Conservation (phyloP, 2,329 filamentous ascomycete species). For the Cyphellophora europaea region DNA sequence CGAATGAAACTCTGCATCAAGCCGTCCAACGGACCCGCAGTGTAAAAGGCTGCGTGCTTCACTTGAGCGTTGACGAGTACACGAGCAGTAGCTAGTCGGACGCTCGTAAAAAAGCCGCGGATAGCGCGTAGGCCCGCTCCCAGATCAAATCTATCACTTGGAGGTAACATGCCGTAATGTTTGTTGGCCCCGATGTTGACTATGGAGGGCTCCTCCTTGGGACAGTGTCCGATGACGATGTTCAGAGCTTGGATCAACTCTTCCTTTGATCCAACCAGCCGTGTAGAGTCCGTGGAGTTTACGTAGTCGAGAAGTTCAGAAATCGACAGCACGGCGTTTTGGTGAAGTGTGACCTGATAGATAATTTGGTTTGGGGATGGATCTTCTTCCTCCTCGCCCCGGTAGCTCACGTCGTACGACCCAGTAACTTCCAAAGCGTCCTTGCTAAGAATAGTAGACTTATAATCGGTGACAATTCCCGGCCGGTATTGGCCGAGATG, state of each 20-base stretch:
- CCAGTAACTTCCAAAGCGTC: constrained; percentile 19
- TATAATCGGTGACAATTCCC: constrained; percentile 31
- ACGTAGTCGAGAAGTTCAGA: too few species aligned
- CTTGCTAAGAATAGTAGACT: constrained; percentile 25
- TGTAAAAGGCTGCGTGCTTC: constrained; percentile 50
- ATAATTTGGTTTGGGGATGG: constrained; percentile 24
- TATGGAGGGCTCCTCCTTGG: too few species aligned
- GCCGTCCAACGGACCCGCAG: constrained; percentile 30
- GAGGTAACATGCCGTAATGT: too few species aligned
- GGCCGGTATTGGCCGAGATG: constrained; percentile 21
- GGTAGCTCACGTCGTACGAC: constrained; percentile 28
- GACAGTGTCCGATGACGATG: too few species aligned
- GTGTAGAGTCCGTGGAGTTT: too few species aligned
- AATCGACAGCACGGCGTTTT: constrained; percentile 30
- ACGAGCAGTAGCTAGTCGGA: constrained; percentile 48
- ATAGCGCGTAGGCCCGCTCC: constrained; percentile 49
- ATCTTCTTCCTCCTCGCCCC: constrained; percentile 27
- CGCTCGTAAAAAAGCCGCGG: constrained; percentile 54
- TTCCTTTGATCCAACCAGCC: too few species aligned
- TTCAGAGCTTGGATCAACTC: too few species aligned
- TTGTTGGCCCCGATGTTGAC: too few species aligned
- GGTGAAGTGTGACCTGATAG: constrained; percentile 27
- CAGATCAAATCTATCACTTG: too few species aligned
- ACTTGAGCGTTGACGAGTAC: constrained; percentile 56
- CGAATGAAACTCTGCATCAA: constrained; percentile 27